Base-by-base conservation (phyloP, 495 filamentous ascomycete genomes). In the Tuber melanosporum region DNA sequence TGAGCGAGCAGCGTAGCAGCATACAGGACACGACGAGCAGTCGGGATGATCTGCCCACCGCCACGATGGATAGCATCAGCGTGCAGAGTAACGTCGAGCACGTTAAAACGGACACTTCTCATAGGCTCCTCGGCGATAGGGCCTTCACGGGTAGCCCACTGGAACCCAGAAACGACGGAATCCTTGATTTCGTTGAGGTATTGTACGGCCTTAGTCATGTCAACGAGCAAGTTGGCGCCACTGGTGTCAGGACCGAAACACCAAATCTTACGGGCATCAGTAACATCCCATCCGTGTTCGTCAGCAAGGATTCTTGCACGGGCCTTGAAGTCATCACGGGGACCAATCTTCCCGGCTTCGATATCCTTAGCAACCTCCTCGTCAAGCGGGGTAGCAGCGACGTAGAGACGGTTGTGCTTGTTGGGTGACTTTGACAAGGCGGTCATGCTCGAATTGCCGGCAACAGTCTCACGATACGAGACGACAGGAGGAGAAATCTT, bases 111-210 rank as follows among this genome's bases (percentile, higher is more conserved):
- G 85, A 97, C 87, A 74, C 91, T 90, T 85, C 95, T 92, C 93
- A 99, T 95, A 81, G 96, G 95, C 90, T 99, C 95, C 87, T 99
- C 95, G 81, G 92, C 94, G 84, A 99, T 86, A 81, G 95, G 95
- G 86, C 96, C 95, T 90, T 99, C 95, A 84, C 95, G 91, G 81
- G 94, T 93, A 74, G 95, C 95, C 95, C 96, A 98, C 86, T 99
- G 95, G 93, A 99, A 99, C 89, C 96, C 95, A 83, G 95, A 99
- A 82, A 98, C 94, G 82, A 99, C 92, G 77, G 95, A 98, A 82
- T 99, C 95, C 91, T 99, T 99, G 90, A 99, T 99, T 92, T 99
- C 95, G 89, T 94, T 94, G 76, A 99, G 89, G 91, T 98, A 99
- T 89, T 99, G 95, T 77, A 99, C 95, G 82, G 95, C 95, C 92